Percentiles rank a stretch among this genome's conserved stretches.
Conservation (phyloP, 1,139 yeast genomes). For the Kurtzmaniella natalensis region DNA sequence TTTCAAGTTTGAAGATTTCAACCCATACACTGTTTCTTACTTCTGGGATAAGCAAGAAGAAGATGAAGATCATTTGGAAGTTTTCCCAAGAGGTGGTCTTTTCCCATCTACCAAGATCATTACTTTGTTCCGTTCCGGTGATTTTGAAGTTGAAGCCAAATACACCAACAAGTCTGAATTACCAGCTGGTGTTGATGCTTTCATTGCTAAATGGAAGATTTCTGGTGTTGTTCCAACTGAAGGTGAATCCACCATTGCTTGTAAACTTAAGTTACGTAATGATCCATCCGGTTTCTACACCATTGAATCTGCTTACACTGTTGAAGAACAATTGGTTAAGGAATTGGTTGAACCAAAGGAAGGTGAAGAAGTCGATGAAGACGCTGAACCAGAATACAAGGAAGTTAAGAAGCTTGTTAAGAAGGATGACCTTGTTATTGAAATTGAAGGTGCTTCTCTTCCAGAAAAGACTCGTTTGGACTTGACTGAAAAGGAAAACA, state of each 20-base stretch:
- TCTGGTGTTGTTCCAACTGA: constrained; percentile 78
- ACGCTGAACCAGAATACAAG: constrained; percentile 65
- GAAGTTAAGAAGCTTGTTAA: constrained; percentile 92
- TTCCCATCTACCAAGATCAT: constrained; percentile 96
- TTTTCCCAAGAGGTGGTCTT: constrained; percentile 88
- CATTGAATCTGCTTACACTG: constrained; percentile 91
- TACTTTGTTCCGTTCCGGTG: constrained; percentile 87
- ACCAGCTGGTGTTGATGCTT: constrained; percentile 63
- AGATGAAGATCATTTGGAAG: constrained; percentile 90
- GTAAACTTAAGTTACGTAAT: constrained; percentile 91
- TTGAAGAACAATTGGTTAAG: constrained; percentile 85
- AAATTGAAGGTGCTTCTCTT: constrained; percentile 63
- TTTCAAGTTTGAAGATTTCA: constrained; percentile 94
- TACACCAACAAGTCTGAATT: constrained; percentile 74
- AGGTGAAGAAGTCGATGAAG: constrained; percentile 49
- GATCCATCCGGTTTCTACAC: constrained; percentile 96
- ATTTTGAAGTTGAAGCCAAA: constrained; percentile 81
- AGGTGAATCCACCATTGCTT: constrained; percentile 76
- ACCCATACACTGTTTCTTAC: constrained; percentile 90
- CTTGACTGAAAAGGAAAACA: constrained; percentile 76
- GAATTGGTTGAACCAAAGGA: constrained; percentile 59
- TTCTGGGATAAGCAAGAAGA: constrained; percentile 93
- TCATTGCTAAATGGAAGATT: constrained; percentile 81
- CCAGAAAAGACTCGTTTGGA: constrained; percentile 53
- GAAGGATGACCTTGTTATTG: constrained; percentile 68